phyloP scores from a whole-genome alignment of 2,329 filamentous ascomycete genomes.

The Alternaria sp. region DNA sequence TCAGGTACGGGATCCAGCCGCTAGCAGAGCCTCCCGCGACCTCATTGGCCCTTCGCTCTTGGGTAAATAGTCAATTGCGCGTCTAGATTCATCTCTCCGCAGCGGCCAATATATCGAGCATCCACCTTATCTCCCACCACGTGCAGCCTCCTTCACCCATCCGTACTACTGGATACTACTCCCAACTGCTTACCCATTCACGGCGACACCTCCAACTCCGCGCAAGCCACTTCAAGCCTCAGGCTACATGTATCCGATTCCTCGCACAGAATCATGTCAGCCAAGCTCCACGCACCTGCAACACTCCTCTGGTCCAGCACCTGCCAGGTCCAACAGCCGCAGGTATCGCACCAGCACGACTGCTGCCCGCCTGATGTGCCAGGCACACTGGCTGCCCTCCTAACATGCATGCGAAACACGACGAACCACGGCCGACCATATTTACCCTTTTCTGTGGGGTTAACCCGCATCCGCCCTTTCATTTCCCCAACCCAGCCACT shows the following conservation, averaged over 20 bases:
- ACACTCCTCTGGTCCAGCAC: neutral
- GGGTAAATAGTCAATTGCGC: constrained; percentile 11
- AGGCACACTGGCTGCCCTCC: neutral
- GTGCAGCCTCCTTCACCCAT: neutral
- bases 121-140: neutral
- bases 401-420: constrained; percentile 7
- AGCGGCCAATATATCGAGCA: constrained; percentile 24
- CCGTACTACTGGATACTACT: neutral
- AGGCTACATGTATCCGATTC: neutral
- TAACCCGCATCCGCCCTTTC: constrained; percentile 10
- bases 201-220: neutral
- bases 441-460: constrained; percentile 10
- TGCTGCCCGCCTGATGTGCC: neutral
- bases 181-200: neutral
- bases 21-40: neutral
- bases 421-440: constrained; percentile 6
- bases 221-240: constrained; percentile 9
- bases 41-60: constrained; percentile 11
- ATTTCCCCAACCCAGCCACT: constrained; percentile 11
- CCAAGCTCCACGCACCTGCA: neutral
- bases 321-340: neutral
- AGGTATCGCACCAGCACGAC: neutral
- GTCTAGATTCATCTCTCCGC: constrained; percentile 8
- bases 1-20: constrained; percentile 6
- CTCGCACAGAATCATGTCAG: neutral